Percentiles rank a stretch among this genome's conserved stretches.
Conservation (phyloP, 1,284 basidiomycete genomes). For the Ceratorhiza oryzae-sativae region DNA sequence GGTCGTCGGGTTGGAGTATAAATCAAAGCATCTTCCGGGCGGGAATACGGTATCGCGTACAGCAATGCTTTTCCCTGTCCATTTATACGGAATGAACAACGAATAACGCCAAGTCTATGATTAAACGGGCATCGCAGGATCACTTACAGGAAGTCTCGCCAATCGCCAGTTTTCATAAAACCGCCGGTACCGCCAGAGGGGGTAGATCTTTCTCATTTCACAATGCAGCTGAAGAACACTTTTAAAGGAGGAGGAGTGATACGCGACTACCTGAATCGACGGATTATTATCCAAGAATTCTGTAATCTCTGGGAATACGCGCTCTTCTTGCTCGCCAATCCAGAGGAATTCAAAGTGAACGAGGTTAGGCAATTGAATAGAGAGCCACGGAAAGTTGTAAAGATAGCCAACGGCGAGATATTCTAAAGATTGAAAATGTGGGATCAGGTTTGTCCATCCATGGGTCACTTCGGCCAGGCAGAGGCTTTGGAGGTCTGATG, state of each 20-base stretch:
- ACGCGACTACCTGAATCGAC: not conserved
- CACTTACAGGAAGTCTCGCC: not conserved
- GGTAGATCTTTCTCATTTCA: not conserved
- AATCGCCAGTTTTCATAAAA: not conserved
- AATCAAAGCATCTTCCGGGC: not conserved
- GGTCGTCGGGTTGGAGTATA: not conserved
- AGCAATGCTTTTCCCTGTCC: not conserved
- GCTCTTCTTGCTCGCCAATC: not conserved
- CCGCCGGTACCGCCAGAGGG: not conserved
- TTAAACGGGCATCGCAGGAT: not conserved
- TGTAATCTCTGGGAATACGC: not conserved
- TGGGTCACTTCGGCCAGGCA: not conserved
- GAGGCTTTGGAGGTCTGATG: not conserved
- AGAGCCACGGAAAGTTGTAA: conserved; percentile 11
- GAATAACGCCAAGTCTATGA: no score
- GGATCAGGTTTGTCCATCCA: conserved; percentile 6
- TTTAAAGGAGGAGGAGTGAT: conserved; percentile 8
- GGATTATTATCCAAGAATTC: not conserved
- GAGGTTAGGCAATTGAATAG: not conserved
- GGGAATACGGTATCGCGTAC: not conserved
- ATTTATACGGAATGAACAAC: not conserved
- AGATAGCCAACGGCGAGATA: not conserved
- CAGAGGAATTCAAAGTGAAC: conserved; percentile 6
- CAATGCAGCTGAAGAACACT: not conserved
- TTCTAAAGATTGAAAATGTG: not conserved